Evolutionary conservation across 768 basidiomycete species (phyloP).

Genomic region (Rhodotorula toruloides): DNA sequence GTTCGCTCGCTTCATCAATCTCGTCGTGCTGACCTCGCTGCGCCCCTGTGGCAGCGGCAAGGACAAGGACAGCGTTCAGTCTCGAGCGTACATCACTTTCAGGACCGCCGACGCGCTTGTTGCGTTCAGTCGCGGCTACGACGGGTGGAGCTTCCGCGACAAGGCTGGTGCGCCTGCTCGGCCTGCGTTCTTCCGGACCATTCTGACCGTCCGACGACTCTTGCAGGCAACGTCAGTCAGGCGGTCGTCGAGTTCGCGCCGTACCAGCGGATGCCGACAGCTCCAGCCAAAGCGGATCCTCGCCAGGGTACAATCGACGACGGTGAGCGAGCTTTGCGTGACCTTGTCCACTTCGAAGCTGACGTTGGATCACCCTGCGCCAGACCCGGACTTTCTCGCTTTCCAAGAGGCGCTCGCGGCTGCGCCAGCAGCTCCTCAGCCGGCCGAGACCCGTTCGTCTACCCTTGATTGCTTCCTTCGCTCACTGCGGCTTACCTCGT

Average conservation of each 20-base stretch:
- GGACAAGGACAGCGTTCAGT: constrained; percentile 76
- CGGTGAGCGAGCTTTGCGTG: constrained; percentile 52
- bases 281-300: constrained; percentile 71
- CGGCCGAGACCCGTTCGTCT: constrained; percentile 9
- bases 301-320: constrained; percentile 84
- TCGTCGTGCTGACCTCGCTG: not conserved
- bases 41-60: constrained; percentile 50
- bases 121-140: constrained; percentile 72
- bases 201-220: not conserved
- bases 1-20: not conserved
- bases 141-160: constrained; percentile 86
- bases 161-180: constrained; percentile 81
- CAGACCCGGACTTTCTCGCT: constrained; percentile 48
- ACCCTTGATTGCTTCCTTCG: not conserved
- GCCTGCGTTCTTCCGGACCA: too few species aligned
- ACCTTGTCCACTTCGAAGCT: not conserved
- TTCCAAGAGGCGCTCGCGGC: constrained; percentile 70
- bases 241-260: constrained; percentile 93
- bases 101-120: constrained; percentile 66
- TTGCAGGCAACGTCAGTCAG: constrained; percentile 72
- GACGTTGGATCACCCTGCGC: not conserved
- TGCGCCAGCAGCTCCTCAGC: constrained; percentile 53
- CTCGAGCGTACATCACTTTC: constrained; percentile 89
- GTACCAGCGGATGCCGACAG: constrained; percentile 72
- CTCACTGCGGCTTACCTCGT: not conserved